Evolutionary conservation across 2,329 filamentous ascomycete genomes (phyloP).

Genomic region (Pyricularia sp.): DNA sequence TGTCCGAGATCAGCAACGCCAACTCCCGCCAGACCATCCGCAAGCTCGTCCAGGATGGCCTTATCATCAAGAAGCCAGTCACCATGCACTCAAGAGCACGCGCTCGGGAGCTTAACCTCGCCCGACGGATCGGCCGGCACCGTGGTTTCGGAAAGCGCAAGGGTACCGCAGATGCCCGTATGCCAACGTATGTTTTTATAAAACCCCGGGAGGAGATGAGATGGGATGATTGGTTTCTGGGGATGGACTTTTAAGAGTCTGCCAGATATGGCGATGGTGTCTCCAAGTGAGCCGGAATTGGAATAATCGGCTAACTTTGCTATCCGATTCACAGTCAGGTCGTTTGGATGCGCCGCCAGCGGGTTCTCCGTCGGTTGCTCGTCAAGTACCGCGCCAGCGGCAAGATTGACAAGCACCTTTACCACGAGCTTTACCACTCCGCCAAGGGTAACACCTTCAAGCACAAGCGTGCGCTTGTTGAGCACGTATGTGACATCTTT

Average conservation of each 20-base stretch:
- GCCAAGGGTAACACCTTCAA: conserved; percentile 99
- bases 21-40: conserved; percentile 99
- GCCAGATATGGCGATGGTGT: conserved; percentile 9
- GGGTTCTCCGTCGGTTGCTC: conserved; percentile 95
- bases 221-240: not conserved
- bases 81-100: conserved; percentile 98
- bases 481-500: conserved; percentile 70
- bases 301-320: conserved; percentile 12
- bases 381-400: conserved; percentile 99
- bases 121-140: conserved; percentile 92
- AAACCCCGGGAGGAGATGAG: not conserved
- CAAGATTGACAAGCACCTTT: conserved; percentile 99
- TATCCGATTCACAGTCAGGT: conserved; percentile 55
- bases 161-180: conserved; percentile 99
- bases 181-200: conserved; percentile 66
- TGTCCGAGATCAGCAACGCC: conserved; percentile 99
- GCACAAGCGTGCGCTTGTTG: conserved; percentile 99
- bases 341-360: conserved; percentile 98
- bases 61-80: conserved; percentile 99
- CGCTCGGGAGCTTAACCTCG: conserved; percentile 87
- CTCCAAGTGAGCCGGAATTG: conserved; percentile 8
- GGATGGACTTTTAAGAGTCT: not conserved
- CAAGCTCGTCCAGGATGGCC: conserved; percentile 98
- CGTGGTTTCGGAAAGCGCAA: conserved; percentile 99
- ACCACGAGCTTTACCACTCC: conserved; percentile 99